These are phyloP conservation scores for Colletotrichum paranaense DNA, from an alignment of 2,329 filamentous ascomycete species.

Conservation along the genomic window DNA sequence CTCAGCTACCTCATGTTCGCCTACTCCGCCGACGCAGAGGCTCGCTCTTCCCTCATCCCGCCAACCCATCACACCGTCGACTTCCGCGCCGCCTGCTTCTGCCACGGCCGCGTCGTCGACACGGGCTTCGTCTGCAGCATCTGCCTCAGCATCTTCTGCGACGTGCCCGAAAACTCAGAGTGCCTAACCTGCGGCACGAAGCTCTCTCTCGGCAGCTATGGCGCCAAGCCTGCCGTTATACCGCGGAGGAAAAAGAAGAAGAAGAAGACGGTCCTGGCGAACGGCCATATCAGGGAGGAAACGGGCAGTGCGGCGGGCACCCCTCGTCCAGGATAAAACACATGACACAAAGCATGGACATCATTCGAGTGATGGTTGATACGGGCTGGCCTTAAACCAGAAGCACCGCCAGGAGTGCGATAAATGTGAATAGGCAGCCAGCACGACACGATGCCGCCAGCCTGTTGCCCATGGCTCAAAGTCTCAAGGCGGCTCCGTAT, in stretches of 20 bases:
- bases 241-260: conserved; percentile 80
- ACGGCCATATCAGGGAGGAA: conserved; percentile 64
- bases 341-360: conserved; percentile 16
- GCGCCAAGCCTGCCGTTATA: conserved; percentile 80
- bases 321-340: conserved; percentile 56
- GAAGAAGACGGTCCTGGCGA: conserved; percentile 65
- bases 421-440: neutral
- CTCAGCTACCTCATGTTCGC: conserved; percentile 96
- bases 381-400: neutral
- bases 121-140: conserved; percentile 96
- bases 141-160: conserved; percentile 93
- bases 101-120: conserved; percentile 90
- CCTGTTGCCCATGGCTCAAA: neutral
- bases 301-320: conserved; percentile 71
- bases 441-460: neutral
- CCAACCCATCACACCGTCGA: conserved; percentile 90
- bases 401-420: neutral
- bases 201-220: conserved; percentile 80
- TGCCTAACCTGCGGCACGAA: conserved; percentile 88
- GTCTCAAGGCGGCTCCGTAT: neutral
- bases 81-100: conserved; percentile 98
- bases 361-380: neutral
- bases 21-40: conserved; percentile 75
- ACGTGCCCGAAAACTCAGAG: conserved; percentile 68
- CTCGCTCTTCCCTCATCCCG: conserved; percentile 73